Base-by-base conservation (phyloP, 306 rosid species). In the Trichosanthes truncata region DNA sequence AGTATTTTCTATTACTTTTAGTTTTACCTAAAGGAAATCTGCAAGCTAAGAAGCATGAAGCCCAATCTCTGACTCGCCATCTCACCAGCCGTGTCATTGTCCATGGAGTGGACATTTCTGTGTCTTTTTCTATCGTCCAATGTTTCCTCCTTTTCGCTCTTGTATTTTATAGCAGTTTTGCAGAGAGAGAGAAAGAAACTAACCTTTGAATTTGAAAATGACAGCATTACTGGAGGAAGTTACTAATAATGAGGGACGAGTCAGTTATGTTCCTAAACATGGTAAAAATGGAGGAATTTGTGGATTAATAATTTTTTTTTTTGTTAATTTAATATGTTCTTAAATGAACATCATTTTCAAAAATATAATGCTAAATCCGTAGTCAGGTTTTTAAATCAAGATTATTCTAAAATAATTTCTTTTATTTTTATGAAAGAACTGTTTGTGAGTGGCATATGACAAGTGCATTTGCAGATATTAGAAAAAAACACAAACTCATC, bases 1-100 rank as follows among this genome's bases (percentile, higher is more conserved):
- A 23, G n/a, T 36, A 36, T 62, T 31, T 62, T 62, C 21, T 31
- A 13, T 62, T 33, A 8, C 17, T 25, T 38, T 75, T 86, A 89
- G 57, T 52, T 52, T 6, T 52, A 52, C 92, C 87, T 83, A 83
- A 73, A 79, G 87, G 78, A 71, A 90, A 68, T 72, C 76, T 79
- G 78, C 71, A 81, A 78, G 87, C 84, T 31, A 81, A 59, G 84
- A 87, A 89, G 79, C 90, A 87, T 29, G 90, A 86, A 48, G 81
- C 83, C 79, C 87, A 86, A 56, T 86, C 86, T 35, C 83, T 81
- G 73, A 79, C 68, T 41, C 80, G 75, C 83, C 89, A 85, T 83
- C 84, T 81, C 77, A 74, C 82, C 29, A 83, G 78, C 73, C 87
- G 80, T 23, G 88, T 59, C 81, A 82, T 51, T 10, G 86, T 85